Evolutionary conservation across 108 stramenopile species (phyloP), one percentile per base, ranked within the genome.

Genomic region (Cyclotella distinguenda): DNA sequence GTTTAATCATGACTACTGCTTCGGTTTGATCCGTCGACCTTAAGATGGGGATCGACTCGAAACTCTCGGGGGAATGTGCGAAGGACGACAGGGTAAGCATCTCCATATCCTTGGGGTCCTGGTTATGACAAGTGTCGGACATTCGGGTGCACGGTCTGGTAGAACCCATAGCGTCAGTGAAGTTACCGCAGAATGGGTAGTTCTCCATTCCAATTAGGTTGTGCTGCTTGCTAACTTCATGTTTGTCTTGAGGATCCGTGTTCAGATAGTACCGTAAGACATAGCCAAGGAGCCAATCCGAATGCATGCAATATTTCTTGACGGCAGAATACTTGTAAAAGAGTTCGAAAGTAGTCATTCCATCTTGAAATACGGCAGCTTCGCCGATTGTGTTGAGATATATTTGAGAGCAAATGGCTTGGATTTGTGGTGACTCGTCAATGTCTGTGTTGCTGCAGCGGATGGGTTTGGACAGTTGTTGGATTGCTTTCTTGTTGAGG

Each of bases 381-480:
- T 59, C 58, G 25, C 58, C 58, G 9, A 59, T 26, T 33, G 28
- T 59, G 28, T 59, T 34, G 8, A 19, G 1, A 3, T 26, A 44
- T 1, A 59, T 44, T 44, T 44, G 40, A 13, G 58, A 59, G 21
- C 58, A 59, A 44, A 44, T 26, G 5, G 42, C 26, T 0, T 28
- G 7, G 19, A 26, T 23, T 19, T 38, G 19, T 11, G 13, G n/a
- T 2, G 3, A 6, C 0, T 34, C 28, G 5, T 16, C 6, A 1
- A 5, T 64, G 1, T 9, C 16, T 2, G 2, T 6, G 1, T 18
- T 19, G 19, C 26, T 38, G 39, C 45, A 50, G n/a, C 27, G 12
- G 9, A 79, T 42, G 28, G 78, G 71, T 44, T 43, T 19, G 3
- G 53, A 32, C 26, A 73, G 66, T 0, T 53, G 54, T 44, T 66